A percentile compares a stretch with the other conserved stretches of the same genome.
phyloP scores from a whole-genome alignment of 768 basidiomycete genomes.

The Agaricus subrufescens region DNA sequence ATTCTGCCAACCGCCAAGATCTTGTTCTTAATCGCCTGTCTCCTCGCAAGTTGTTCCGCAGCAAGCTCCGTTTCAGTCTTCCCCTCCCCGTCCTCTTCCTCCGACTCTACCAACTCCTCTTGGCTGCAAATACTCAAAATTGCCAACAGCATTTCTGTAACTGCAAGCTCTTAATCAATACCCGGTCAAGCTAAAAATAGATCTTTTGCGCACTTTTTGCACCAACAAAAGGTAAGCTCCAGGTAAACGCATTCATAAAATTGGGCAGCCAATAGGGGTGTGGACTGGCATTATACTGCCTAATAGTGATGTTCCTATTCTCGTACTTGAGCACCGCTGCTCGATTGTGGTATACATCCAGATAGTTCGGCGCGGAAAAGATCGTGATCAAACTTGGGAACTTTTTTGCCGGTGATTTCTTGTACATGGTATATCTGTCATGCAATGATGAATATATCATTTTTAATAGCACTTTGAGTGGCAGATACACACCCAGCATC shows the following conservation, averaged over 20 bases:
- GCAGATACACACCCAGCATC: slow-evolving; percentile 71
- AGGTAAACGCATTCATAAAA: slow-evolving; percentile 97
- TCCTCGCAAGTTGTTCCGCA: slow-evolving; percentile 44
- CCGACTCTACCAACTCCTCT: slow-evolving; percentile 67
- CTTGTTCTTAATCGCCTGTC: slow-evolving; percentile 87
- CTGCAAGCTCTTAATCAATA: slow-evolving; percentile 32
- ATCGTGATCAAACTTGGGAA: slow-evolving; percentile 98
- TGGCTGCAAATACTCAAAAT: slow-evolving; percentile 91
- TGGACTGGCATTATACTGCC: slow-evolving; percentile 76
- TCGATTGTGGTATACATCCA: slow-evolving; percentile 95
- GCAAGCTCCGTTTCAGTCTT: slow-evolving; percentile 21
- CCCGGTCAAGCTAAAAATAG: slow-evolving; percentile 11
- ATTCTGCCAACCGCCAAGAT: slow-evolving; percentile 89
- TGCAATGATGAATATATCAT: neutral
- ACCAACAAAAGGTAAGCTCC: slow-evolving; percentile 96
- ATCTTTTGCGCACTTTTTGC: slow-evolving; percentile 72
- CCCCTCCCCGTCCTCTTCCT: slow-evolving; percentile 30
- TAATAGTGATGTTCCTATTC: slow-evolving; percentile 93
- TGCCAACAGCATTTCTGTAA: slow-evolving; percentile 96
- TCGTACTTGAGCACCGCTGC: slow-evolving; percentile 96
- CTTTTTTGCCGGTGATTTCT: slow-evolving; percentile 90
- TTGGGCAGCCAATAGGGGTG: slow-evolving; percentile 96
- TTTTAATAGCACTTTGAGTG: neutral
- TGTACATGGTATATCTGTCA: slow-evolving; percentile 69
- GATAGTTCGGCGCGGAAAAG: slow-evolving; percentile 95